Base-by-base conservation (phyloP, 1,139 yeast species). In the Sugiyamaella xylanicola region DNA sequence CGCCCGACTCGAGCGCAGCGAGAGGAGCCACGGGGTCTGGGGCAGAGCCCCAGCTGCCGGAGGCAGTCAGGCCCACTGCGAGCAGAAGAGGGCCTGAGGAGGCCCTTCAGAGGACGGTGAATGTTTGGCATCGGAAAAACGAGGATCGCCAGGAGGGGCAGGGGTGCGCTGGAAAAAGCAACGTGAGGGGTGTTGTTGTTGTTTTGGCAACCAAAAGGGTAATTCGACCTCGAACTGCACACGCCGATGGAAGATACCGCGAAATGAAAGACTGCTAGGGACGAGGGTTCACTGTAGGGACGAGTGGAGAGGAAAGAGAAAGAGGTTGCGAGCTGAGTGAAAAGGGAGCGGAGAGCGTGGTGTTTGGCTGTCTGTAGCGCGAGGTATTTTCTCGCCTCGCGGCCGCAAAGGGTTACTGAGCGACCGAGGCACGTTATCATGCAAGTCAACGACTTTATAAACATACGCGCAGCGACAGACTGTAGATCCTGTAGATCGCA, bases 31-130 rank as follows among this genome's bases (percentile, higher is more conserved):
- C 37, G 37, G 37, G 37, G 25, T 19, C 42, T 16, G 42, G 42
- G 22, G 42, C 42, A 15, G 42, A 7, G 17, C 17, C 42, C 42
- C 42, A n/a, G 42, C 25, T 25, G 43, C 27, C 43, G 43, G 43
- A 40, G 43, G 25, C 27, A 25, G 29, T 16, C 4, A 13, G 39
- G 11, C 47, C 21, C 32, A 9, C n/a, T n/a, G n/a, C n/a, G n/a
- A n/a, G n/a, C n/a, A n/a, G n/a, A n/a, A n/a, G n/a, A n/a, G n/a
- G n/a, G n/a, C n/a, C n/a, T n/a, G n/a, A n/a, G n/a, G n/a, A n/a
- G 9, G 29, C 8, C 9, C 9, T 25, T 25, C 29, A 25, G 29
- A 9, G 29, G 29, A 25, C 29, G 29, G 9, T n/a, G n/a, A n/a
- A n/a, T 5, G 29, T 5, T 25, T 25, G 29, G 29, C 29, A 25